These are phyloP conservation scores for Umbelopsis sp. DNA, from an alignment of 192 early-diverging fungal genomes.

Conservation along the genomic window DNA sequence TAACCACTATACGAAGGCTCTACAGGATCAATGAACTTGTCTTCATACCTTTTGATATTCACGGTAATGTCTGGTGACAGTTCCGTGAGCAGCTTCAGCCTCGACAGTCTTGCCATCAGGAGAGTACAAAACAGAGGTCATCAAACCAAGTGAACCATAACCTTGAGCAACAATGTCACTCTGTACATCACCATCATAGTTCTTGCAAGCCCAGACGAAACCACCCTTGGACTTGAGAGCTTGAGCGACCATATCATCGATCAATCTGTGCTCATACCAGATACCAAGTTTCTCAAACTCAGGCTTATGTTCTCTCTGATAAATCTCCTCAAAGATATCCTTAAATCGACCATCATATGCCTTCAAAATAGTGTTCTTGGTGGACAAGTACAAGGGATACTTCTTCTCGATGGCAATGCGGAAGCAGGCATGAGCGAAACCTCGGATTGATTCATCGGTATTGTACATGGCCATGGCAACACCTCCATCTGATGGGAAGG, in stretches of 20 bases:
- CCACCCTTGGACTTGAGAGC: constrained; percentile 92
- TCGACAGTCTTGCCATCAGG: constrained; percentile 92
- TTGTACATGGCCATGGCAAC: constrained; percentile 99
- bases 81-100: constrained; percentile 97
- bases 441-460: constrained; percentile 84
- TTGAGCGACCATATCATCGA: constrained; percentile 99
- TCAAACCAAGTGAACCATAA: constrained; percentile 90
- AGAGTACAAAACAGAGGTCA: constrained; percentile 95
- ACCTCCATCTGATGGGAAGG: constrained; percentile 82
- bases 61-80: constrained; percentile 92
- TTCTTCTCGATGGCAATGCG: constrained; percentile 87
- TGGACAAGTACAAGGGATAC: constrained; percentile 92
- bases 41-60: constrained; percentile 85
- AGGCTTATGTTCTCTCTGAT: constrained; percentile 79
- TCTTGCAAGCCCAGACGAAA: constrained; percentile 94
- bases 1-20: background rate
- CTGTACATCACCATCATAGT: constrained; percentile 96
- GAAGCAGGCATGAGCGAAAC: constrained; percentile 96
- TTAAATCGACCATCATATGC: constrained; percentile 98
- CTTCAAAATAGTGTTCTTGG: constrained; percentile 98
- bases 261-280: constrained; percentile 98
- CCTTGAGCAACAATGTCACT: constrained; percentile 98
- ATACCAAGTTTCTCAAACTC: constrained; percentile 83
- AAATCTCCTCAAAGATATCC: constrained; percentile 93
- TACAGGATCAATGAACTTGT: background rate